Evolutionary conservation across 768 basidiomycete genomes (phyloP).

Genomic region (Tricholomella constricta): DNA sequence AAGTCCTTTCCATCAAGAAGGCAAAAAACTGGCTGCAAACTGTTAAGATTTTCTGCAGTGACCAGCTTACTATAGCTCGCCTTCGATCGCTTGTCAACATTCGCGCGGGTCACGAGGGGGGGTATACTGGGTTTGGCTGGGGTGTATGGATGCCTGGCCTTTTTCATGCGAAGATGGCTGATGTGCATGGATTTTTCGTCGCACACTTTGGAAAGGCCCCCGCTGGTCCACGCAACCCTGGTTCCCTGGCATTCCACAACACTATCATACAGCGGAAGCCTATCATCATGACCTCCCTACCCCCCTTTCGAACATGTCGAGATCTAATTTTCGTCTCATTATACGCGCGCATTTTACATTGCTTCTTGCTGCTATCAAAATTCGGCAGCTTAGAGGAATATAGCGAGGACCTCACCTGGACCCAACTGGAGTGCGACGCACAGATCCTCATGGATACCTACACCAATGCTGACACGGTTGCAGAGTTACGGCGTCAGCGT

Average conservation of each 20-base stretch:
- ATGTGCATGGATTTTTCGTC: slow-evolving; percentile 28
- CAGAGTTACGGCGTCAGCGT: no score
- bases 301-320: slow-evolving; percentile 34
- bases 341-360: slow-evolving; percentile 34
- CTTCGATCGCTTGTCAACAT: slow-evolving; percentile 29
- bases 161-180: slow-evolving; percentile 40
- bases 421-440: background rate
- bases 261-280: slow-evolving; percentile 33
- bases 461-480: no score
- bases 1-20: slow-evolving; percentile 7
- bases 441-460: background rate
- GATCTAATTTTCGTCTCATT: slow-evolving; percentile 37
- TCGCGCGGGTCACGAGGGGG: slow-evolving; percentile 33
- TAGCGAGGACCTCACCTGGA: background rate
- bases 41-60: slow-evolving; percentile 16
- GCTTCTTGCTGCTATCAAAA: slow-evolving; percentile 29
- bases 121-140: slow-evolving; percentile 23
- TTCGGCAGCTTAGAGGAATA: slow-evolving; percentile 20
- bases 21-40: slow-evolving; percentile 27
- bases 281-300: slow-evolving; percentile 35
- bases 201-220: slow-evolving; percentile 32
- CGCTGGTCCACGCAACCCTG: slow-evolving; percentile 31
- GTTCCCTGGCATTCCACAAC: slow-evolving; percentile 36
- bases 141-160: slow-evolving; percentile 32
- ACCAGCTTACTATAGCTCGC: slow-evolving; percentile 39